Base-by-base conservation (phyloP, 163 green algal genomes). In the Coccomyxa subellipsoidea region DNA sequence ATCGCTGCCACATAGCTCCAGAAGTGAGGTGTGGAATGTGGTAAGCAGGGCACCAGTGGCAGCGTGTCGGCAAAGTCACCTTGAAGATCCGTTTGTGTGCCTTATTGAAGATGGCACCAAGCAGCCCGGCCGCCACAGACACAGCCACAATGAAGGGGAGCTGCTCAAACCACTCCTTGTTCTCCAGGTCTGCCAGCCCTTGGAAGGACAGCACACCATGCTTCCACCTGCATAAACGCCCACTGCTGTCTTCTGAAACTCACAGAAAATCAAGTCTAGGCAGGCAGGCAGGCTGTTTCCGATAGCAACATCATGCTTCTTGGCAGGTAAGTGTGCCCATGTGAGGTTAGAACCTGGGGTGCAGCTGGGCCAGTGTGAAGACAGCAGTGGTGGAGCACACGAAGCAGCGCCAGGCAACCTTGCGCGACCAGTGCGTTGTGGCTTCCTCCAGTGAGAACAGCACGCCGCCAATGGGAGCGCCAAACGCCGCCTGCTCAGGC, bases 371-470 rank as follows among this genome's bases (percentile, higher is more conserved):
- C 54, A 96, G 89, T 0, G 90, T 93, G 88, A 94, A 94, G 10
- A 88, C 90, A 25, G 92, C 90, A 35, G 90, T 84, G 12, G 92
- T 86, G 66, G 90, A 88, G 34, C 89, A 89, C 23, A 98, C 84
- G 83, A 98, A 96, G 88, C 92, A 98, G 77, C 95, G 92, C 95
- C 94, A 98, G 8, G 91, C 93, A 32, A 93, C 92, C 83, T 96
- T 96, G 32, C 91, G 90, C 36, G 85, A 93, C 95, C 95, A 98
- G 79, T 95, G 95, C 25, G 87, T 94, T 84, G 88, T 95, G 0
- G 95, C 95, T 88, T 98, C 95, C 89, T 98, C 95, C 87, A 97
- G 93, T 27, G 84, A 84, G 81, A 98, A 99, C 37, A 99, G 88
- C 79, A 99, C 94, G 9, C 95, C 95, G 18, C 95, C 95, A 37